phyloP scores from a whole-genome alignment of 2,329 filamentous ascomycete species.

The Alternaria conjuncta region DNA sequence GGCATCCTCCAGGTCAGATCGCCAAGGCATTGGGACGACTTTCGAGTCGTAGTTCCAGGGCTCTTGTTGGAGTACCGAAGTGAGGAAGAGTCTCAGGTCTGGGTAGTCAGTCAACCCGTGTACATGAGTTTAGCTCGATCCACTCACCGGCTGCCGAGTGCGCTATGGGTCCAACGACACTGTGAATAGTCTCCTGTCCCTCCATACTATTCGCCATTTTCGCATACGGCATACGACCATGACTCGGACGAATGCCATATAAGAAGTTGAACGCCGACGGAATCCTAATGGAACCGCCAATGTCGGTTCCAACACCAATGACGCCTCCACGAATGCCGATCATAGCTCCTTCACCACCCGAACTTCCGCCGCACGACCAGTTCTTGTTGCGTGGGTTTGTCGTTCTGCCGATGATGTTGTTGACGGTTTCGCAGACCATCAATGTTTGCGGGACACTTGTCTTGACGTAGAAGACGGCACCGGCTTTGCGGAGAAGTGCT shows the following conservation, averaged over 20 bases:
- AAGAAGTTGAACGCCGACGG: conserved; percentile 64
- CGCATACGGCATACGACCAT: conserved; percentile 26
- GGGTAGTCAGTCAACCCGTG: neutral
- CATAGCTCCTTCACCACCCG: conserved; percentile 64
- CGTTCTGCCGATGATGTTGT: conserved; percentile 59
- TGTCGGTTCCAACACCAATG: conserved; percentile 64
- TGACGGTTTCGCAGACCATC: conserved; percentile 60
- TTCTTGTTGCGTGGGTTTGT: conserved; percentile 61
- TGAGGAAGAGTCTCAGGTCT: conserved; percentile 55
- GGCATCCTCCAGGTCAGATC: conserved; percentile 3
- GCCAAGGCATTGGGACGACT: conserved; percentile 67
- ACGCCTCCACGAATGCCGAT: conserved; percentile 59
- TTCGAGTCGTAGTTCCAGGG: conserved; percentile 71
- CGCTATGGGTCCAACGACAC: conserved; percentile 62
- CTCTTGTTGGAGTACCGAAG: conserved; percentile 59
- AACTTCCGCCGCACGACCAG: conserved; percentile 60
- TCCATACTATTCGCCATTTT: conserved; percentile 61
- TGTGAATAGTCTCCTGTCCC: conserved; percentile 66
- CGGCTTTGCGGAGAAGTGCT: neutral
- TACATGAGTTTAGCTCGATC: neutral
- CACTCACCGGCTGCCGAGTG: neutral
- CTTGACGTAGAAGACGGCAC: conserved; percentile 59
- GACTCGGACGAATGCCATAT: conserved; percentile 61
- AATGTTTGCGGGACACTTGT: conserved; percentile 63
- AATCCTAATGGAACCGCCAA: conserved; percentile 61